These are phyloP conservation scores for Amanita muscaria DNA, from an alignment of 768 basidiomycete genomes.

Conservation along the genomic window DNA sequence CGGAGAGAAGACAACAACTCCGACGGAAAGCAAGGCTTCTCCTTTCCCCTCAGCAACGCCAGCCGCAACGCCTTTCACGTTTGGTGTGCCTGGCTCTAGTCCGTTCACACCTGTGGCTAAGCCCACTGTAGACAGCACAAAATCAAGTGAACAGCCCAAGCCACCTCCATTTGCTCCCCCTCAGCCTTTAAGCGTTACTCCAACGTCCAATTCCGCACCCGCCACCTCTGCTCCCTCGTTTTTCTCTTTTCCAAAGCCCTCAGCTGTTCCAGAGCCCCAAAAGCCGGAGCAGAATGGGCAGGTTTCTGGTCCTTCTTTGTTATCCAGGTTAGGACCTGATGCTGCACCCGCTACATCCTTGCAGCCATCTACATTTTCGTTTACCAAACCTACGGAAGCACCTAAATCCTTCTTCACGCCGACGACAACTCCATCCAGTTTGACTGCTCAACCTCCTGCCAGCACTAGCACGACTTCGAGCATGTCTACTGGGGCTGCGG, in stretches of 20 bases:
- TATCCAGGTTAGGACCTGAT: neutral
- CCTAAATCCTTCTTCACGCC: conserved; percentile 2
- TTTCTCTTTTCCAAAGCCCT: conserved; percentile 1
- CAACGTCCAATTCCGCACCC: conserved; percentile 5
- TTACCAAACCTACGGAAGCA: conserved; percentile 7
- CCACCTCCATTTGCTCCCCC: neutral
- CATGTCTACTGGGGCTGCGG: conserved; percentile 10
- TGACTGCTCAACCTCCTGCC: neutral
- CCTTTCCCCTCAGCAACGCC: neutral
- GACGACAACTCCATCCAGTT: neutral
- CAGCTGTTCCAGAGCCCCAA: neutral
- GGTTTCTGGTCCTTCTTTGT: conserved; percentile 1
- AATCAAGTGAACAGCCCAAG: conserved; percentile 1
- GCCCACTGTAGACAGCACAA: neutral
- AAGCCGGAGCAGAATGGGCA: neutral
- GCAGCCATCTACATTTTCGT: conserved; percentile 9
- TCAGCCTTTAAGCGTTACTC: neutral
- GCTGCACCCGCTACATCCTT: conserved; percentile 10
- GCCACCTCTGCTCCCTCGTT: conserved; percentile 12
- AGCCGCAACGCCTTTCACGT: neutral
- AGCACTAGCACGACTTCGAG: neutral
- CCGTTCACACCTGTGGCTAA: conserved; percentile 2
- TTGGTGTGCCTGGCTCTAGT: neutral
- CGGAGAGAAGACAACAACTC: neutral
- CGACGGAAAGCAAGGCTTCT: neutral